Base-by-base conservation (phyloP, 441 rosid species). In the Kokia cookei region DNA sequence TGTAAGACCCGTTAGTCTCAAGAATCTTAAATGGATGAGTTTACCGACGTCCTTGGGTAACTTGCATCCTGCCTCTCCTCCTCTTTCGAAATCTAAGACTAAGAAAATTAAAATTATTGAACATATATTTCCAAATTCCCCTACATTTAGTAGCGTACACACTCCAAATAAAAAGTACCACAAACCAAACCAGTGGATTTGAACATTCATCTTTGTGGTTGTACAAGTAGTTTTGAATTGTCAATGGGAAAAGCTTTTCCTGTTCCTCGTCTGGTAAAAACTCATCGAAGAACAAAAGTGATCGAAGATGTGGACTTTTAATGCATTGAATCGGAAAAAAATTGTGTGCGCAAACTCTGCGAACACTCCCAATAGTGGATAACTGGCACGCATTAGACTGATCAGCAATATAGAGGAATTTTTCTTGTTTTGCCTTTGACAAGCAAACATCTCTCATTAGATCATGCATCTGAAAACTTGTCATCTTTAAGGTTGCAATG, bases 291-390 rank as follows among this genome's bases (percentile, higher is more conserved):
- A 60, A 72, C 43, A 78, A 45, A 69, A 81, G 79, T 57, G 84
- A 75, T 24, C 82, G 69, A 43, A 45, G 69, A 15, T 47, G 37
- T 35, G 69, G 65, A 67, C 37, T 66, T 55, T 60, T 17, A 29
- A 66, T 14, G 51, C 40, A 9, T 26, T 61, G 64, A 13, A 14
- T 2, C 10, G 1, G 4, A 14, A 63, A 61, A 24, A 12, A 32
- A 14, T 47, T 22, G 7, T 78, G 77, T 3, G 70, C 73, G 54
- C 73, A 51, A 67, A 81, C 24, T 73, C 82, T 78, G 12, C 77
- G 84, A 50, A 64, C 71, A 19, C 48, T 66, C 13, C 22, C 12
- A 32, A 15, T 32, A 0, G 5, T 32, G 1, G 45, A 61, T 12
- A 2, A 59, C 0, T 11, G 14, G 35, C 5, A 0, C 14, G 11